Base-by-base conservation (phyloP, 495 filamentous ascomycete genomes). In the Friedmanniomyces simplex region DNA sequence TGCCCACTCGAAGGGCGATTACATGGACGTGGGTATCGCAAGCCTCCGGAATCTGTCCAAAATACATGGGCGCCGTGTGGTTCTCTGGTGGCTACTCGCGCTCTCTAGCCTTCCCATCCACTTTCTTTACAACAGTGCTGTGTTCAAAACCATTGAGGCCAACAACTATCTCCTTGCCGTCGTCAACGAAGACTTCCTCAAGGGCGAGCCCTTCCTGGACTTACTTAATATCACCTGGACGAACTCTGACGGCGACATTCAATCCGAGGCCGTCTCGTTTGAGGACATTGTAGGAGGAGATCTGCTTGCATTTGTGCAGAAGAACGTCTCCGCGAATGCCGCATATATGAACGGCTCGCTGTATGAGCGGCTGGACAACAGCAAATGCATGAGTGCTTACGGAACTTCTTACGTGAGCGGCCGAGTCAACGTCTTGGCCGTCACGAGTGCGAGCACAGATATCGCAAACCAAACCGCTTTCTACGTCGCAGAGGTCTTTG, bases 371-470 rank as follows among this genome's bases (percentile, higher is more conserved):
- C 64, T 74, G 7, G 62, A 66, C 14, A 62, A 63, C 25, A 22
- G 47, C 1, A 58, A 58, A 12, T 74, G 73, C 39, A 68, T 74
- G 11, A 54, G 50, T n/a, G 57, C 60, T 5, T 74, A 73, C 46
- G 62, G 50, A 11, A 52, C 53, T 25, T 34, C 59, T 37, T 68
- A 70, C 52, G 37, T 69, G 1, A 60, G 58, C 20, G 47, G 16
- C 8, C 18, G 47, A 2, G 16, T 16, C 6, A 16, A 50, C 16
- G 68, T 79, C 13, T 64, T 74, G 50, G 45, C 73, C 21, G 39
- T 72, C 4, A 71, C 78, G 12, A 68, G 70, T 52, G 28, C 68
- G 5, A 52, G 71, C 8, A 78, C 79, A 43, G 62, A 66, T 0
- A 14, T 66, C 3, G 68, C 68, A 12, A 75, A 75, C 65, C 36